Conservation (phyloP, 495 filamentous ascomycete genomes). For the Trichoderma virens region DNA sequence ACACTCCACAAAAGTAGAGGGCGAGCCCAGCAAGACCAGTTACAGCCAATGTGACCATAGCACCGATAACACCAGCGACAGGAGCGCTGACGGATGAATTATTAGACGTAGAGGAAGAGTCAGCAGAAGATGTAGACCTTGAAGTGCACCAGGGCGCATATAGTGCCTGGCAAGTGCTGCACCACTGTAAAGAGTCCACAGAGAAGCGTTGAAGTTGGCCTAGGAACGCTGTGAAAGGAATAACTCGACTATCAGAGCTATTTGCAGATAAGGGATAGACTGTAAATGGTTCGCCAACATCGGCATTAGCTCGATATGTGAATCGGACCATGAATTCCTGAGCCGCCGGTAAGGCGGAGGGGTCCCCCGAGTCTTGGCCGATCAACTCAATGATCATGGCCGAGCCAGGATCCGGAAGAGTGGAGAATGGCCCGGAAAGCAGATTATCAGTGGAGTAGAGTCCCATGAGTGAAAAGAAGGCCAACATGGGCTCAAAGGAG, state of each 20-base stretch:
- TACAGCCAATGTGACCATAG: conserved; percentile 22
- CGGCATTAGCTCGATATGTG: conserved; percentile 30
- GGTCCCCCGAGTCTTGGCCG: conserved; percentile 18
- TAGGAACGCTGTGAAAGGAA: conserved; percentile 23
- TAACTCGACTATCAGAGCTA: conserved; percentile 18
- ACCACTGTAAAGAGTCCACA: conserved; percentile 25
- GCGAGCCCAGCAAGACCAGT: conserved; percentile 16
- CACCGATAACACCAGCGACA: conserved; percentile 32
- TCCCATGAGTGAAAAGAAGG: conserved; percentile 31
- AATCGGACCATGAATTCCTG: conserved; percentile 32
- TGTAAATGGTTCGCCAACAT: conserved; percentile 14
- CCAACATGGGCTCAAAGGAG: conserved; percentile 34
- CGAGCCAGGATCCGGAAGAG: conserved; percentile 30
- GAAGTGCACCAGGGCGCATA: conserved; percentile 11
- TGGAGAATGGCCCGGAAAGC: conserved; percentile 14
- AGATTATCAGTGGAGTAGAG: conserved; percentile 12
- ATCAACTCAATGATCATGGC: conserved; percentile 36
- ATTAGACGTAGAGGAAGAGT: not conserved
- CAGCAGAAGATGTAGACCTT: not conserved
- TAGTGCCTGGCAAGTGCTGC: conserved; percentile 21
- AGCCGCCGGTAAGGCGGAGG: conserved; percentile 9
- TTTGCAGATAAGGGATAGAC: conserved; percentile 28
- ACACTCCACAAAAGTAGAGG: conserved; percentile 22
- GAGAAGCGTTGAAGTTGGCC: conserved; percentile 18
- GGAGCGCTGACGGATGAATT: conserved; percentile 19